phyloP scores from a whole-genome alignment of 75 land plant genomes.

The Sequoia sempervirens region DNA sequence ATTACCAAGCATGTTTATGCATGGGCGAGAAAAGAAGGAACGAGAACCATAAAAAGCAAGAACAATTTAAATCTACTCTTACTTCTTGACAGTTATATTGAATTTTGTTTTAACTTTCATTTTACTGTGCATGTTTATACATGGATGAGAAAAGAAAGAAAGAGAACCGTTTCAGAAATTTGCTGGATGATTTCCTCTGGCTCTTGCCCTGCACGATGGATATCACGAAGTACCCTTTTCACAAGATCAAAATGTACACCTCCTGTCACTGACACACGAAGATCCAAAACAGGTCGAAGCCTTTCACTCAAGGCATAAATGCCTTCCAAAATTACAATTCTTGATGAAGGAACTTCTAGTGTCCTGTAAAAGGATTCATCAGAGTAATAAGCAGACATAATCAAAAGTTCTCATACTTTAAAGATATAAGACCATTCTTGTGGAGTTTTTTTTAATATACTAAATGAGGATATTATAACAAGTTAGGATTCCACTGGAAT shows the following conservation, averaged over 20 bases:
- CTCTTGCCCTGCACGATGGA: slow-evolving; percentile 90
- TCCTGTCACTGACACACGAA: slow-evolving; percentile 84
- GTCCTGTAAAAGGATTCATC: slow-evolving; percentile 37
- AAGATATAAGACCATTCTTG: neutral
- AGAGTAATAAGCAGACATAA: slow-evolving; percentile 1
- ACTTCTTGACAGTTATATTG: neutral
- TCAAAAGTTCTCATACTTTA: neutral
- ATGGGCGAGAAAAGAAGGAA: neutral
- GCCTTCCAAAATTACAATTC: slow-evolving; percentile 83
- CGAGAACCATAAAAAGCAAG: slow-evolving; percentile 34
- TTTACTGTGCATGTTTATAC: neutral
- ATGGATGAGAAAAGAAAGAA: slow-evolving; percentile 9
- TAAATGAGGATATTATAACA: slow-evolving; percentile 4
- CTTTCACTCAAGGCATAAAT: slow-evolving; percentile 91
- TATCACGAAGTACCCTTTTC: slow-evolving; percentile 82
- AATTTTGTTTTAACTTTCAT: neutral
- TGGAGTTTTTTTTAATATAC: neutral
- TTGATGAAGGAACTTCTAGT: slow-evolving; percentile 75
- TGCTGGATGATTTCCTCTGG: slow-evolving; percentile 96
- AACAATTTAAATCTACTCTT: neutral
- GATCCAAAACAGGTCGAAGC: slow-evolving; percentile 72
- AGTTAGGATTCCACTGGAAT: neutral
- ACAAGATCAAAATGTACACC: slow-evolving; percentile 96
- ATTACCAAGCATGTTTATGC: neutral
- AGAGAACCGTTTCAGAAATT: slow-evolving; percentile 81